Evolutionary conservation across 352 stramenopile species (phyloP), one percentile per base, ranked within the genome.

Genomic region (Peronospora farinosa): DNA sequence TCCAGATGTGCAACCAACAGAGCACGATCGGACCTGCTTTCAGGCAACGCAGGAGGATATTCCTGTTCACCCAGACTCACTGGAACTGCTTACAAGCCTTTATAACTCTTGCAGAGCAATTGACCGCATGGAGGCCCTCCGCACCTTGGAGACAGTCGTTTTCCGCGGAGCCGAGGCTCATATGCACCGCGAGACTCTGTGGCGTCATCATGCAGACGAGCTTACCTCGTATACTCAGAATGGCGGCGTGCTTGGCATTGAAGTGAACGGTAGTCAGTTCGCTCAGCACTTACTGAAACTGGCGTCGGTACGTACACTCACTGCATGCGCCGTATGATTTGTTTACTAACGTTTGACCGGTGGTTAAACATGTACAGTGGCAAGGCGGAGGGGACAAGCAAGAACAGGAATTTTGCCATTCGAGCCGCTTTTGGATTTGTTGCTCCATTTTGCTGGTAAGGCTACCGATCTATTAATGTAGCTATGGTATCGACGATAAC

Each of bases 21-120:
- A 94, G 31, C 83, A 94, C 19, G 83, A 94, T 55, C 78, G 80
- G 17, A 84, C 76, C n/a, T 92, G 78, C 35, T 94, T 91, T 33
- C 45, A 84, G 46, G 88, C 80, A 2, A 88, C 79, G 7, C 86
- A 90, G 60, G 83, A 92, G 47, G 62, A 86, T 25, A 87, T 94
- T 31, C 83, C 83, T 19, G 57, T 92, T 7, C 83, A 94, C 31
- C 66, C 84, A 57, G 75, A 87, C 21, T 83, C 75, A 15, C 57
- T 94, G 4, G 67, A 71, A 19, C 51, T 81, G 38, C 51, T 94
- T 5, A 72, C 69, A 8, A 60, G 37, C 7, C 49, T 94, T n/a
- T 84, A 75, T 38, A 77, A 67, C 23, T 73, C 69, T 1, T 89
- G 76, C 40, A 58, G 57, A 40, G 63, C 77, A 2, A 62, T 89